These are phyloP conservation scores for Solanum peruvianum DNA, from an alignment of 257 asterid species.

Conservation along the genomic window DNA sequence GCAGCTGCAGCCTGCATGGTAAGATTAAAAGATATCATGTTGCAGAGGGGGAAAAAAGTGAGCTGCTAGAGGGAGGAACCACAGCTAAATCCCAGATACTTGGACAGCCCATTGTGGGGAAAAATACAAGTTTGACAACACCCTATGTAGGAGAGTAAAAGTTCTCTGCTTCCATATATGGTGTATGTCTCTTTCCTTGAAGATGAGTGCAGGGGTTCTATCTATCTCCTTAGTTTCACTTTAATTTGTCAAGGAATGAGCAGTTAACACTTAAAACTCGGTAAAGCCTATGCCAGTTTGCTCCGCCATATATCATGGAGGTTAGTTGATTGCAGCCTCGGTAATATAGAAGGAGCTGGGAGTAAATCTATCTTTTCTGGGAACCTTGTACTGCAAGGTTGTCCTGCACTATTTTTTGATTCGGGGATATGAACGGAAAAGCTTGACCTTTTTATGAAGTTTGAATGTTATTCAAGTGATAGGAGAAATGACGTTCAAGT, in stretches of 20 bases:
- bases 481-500: background rate
- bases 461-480: background rate
- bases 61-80: background rate
- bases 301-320: background rate
- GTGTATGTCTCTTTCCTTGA: background rate
- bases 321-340: background rate
- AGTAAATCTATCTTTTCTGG: background rate
- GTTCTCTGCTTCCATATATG: background rate
- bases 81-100: background rate
- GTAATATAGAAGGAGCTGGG: background rate
- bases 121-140: background rate
- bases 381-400: background rate
- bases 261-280: background rate
- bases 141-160: background rate
- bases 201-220: background rate
- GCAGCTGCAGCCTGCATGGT: background rate
- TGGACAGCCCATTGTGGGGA: background rate
- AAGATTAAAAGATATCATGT: background rate
- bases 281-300: background rate
- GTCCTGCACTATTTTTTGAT: background rate
- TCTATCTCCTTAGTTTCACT: background rate
- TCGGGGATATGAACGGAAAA: background rate
- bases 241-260: background rate
- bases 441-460: background rate
- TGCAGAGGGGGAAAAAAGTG: background rate